phyloP scores from a whole-genome alignment of 2,329 filamentous ascomycete genomes.

The Lasiodiplodia hormozganensis region DNA sequence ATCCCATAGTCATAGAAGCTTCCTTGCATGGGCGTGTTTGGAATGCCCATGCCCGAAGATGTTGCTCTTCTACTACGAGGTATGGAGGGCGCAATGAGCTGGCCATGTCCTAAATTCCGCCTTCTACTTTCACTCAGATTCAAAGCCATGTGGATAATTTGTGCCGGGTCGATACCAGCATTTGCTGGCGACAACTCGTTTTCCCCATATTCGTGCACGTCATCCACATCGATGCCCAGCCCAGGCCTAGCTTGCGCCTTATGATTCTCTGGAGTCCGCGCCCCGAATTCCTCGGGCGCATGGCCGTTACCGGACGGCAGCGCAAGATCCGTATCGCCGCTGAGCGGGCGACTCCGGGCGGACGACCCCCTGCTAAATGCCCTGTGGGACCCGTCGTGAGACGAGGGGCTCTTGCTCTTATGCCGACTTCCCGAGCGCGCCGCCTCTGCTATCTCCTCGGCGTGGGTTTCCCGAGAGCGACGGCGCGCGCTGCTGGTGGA shows the following conservation, averaged over 20 bases:
- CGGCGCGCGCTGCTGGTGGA: conserved; percentile 32
- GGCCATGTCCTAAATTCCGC: conserved; percentile 65
- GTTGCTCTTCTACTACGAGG: conserved; percentile 50
- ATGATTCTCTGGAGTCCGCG: conserved; percentile 23
- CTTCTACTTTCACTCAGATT: conserved; percentile 83
- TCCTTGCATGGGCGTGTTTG: conserved; percentile 38
- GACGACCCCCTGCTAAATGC: conserved; percentile 31
- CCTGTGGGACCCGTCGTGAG: conserved; percentile 38
- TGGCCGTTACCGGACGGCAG: conserved; percentile 8
- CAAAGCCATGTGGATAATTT: conserved; percentile 92
- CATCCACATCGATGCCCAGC: conserved; percentile 24
- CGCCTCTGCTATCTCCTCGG: conserved; percentile 31
- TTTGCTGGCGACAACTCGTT: conserved; percentile 38
- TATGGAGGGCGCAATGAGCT: conserved; percentile 59
- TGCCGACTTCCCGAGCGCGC: conserved; percentile 43
- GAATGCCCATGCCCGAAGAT: conserved; percentile 50
- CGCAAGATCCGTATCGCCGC: conserved; percentile 12
- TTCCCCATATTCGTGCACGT: conserved; percentile 27
- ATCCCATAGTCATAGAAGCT: conserved; percentile 51
- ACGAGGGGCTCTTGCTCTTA: conserved; percentile 27
- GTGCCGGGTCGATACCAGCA: conserved; percentile 77
- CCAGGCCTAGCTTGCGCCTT: neutral
- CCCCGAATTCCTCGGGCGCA: conserved; percentile 3
- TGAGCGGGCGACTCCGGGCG: conserved; percentile 31
- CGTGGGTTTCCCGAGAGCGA: conserved; percentile 39